phyloP scores from a whole-genome alignment of 2,329 filamentous ascomycete species.

The Endocalyx cinctus region DNA sequence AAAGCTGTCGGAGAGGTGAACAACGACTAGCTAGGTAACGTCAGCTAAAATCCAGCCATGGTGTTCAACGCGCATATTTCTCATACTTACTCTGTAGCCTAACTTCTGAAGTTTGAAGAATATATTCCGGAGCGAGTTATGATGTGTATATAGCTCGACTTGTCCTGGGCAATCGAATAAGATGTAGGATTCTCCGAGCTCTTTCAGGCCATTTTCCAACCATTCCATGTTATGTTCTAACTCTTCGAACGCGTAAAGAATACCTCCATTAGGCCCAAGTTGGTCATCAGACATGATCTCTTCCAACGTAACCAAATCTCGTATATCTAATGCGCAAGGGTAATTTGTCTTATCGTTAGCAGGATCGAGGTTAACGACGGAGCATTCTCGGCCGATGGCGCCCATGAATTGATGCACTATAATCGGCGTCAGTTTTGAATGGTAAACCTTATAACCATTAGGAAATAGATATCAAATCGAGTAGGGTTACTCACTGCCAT shows the following conservation, averaged over 20 bases:
- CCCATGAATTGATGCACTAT: slow-evolving; percentile 93
- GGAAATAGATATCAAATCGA: too few relatives aligned
- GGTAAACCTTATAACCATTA: too few relatives aligned
- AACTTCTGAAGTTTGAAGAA: slow-evolving; percentile 87
- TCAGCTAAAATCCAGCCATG: slow-evolving; percentile 19
- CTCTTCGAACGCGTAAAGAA: slow-evolving; percentile 92
- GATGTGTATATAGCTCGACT: slow-evolving; percentile 95
- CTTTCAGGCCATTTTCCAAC: slow-evolving; percentile 75
- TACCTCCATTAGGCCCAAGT: slow-evolving; percentile 86
- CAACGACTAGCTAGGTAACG: slow-evolving; percentile 69
- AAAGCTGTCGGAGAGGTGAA: slow-evolving; percentile 92
- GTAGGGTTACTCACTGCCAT: slow-evolving; percentile 65
- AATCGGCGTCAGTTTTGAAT: too few relatives aligned
- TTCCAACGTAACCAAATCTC: slow-evolving; percentile 82
- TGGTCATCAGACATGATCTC: slow-evolving; percentile 91
- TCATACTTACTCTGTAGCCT: slow-evolving; percentile 80
- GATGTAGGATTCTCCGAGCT: slow-evolving; percentile 84
- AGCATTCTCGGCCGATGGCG: slow-evolving; percentile 91
- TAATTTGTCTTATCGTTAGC: slow-evolving; percentile 93
- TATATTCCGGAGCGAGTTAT: slow-evolving; percentile 85
- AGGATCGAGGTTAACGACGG: slow-evolving; percentile 92
- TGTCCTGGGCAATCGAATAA: slow-evolving; percentile 96
- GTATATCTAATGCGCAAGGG: slow-evolving; percentile 83
- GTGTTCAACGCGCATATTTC: too few relatives aligned
- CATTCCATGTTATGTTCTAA: slow-evolving; percentile 92